Conservation (phyloP, 169 alveolate species). For the Cryptosporidium sp. region DNA sequence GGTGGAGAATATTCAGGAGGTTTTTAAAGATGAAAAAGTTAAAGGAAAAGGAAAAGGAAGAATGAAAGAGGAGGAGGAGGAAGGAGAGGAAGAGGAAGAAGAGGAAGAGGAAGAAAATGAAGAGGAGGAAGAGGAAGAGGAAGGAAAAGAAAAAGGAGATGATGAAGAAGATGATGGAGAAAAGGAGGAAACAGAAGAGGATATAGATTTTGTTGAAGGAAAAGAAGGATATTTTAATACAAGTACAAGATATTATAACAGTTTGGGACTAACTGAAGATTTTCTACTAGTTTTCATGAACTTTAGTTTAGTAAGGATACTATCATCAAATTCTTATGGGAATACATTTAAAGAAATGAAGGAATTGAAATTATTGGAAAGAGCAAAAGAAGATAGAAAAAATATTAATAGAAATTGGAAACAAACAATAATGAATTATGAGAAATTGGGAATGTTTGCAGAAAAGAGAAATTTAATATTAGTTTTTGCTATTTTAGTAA, state of each 20-base stretch:
- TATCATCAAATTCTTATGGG: neutral
- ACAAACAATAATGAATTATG: neutral
- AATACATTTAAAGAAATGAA: neutral
- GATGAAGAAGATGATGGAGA: too few relatives aligned
- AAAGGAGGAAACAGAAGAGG: neutral
- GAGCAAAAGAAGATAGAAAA: neutral
- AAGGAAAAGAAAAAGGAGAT: neutral
- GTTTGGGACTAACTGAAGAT: slow-evolving; percentile 13
- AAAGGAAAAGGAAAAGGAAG: neutral
- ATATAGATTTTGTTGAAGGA: neutral
- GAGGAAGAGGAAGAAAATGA: neutral
- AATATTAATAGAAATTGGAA: neutral
- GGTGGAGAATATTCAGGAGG: neutral
- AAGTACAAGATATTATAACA: neutral
- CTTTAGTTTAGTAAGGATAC: neutral
- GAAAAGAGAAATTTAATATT: neutral
- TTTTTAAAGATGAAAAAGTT: neutral
- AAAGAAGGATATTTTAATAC: neutral
- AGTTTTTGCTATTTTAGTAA: neutral
- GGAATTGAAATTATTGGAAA: neutral
- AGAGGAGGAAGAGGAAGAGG: neutral
- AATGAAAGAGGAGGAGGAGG: too few relatives aligned
- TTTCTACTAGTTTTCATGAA: neutral
- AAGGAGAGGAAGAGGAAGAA: neutral
- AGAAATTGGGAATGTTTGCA: neutral